A percentile compares a stretch with the other conserved stretches of the same genome.
phyloP scores from a whole-genome alignment of 176 grass and related monocot species.

The Rhynchospora breviuscula region DNA sequence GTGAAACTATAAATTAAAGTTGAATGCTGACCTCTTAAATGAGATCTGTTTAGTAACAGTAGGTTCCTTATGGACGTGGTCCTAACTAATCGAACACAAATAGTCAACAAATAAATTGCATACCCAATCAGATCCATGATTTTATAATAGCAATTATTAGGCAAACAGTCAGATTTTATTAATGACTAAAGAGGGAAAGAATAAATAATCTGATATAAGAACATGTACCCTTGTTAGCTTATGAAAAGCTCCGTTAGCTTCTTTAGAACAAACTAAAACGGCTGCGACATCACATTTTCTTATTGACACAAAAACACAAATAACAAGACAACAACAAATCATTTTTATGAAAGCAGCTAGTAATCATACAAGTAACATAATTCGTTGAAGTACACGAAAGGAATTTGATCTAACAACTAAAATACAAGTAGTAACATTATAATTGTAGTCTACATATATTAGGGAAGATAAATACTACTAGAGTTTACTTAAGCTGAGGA shows the following conservation, averaged over 20 bases:
- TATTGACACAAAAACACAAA: neutral
- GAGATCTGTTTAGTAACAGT: neutral
- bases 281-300: neutral
- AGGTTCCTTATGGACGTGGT: neutral
- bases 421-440: neutral
- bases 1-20: neutral
- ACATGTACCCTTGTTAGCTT: neutral
- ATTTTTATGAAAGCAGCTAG: neutral
- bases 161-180: neutral
- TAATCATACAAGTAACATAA: neutral
- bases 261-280: neutral
- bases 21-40: neutral
- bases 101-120: neutral
- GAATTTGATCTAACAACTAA: neutral
- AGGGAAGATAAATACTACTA: neutral
- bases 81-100: neutral
- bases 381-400: neutral
- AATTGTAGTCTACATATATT: neutral
- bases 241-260: neutral
- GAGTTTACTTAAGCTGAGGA: constrained; percentile 6
- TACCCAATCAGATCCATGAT: neutral
- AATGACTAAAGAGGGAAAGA: neutral
- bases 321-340: neutral
- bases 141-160: neutral
- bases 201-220: neutral